Evolutionary conservation across 2,329 filamentous ascomycete species (phyloP).

Genomic region (Claviceps quebecensis): DNA sequence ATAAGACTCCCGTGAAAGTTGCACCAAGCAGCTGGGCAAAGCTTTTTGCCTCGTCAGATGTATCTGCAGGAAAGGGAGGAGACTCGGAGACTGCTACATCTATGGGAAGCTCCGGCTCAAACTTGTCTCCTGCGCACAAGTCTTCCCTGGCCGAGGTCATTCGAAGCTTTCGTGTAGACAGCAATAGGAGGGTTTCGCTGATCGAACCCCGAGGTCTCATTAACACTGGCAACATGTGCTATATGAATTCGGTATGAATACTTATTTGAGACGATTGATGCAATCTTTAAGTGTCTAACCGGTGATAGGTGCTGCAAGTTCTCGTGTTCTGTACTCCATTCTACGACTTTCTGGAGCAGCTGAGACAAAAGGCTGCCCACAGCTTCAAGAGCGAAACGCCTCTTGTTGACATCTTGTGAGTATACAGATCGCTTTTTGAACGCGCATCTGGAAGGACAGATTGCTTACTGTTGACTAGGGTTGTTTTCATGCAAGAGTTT

Average conservation of each 20-base stretch:
- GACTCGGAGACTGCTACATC: constrained; percentile 7
- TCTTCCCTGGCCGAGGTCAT: constrained; percentile 66
- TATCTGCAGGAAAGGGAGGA: constrained; percentile 13
- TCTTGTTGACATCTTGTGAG: constrained; percentile 82
- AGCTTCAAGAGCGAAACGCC: constrained; percentile 94
- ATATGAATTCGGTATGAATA: constrained; percentile 93
- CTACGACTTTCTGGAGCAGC: constrained; percentile 81
- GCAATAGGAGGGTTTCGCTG: constrained; percentile 57
- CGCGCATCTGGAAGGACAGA: neutral
- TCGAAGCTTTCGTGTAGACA: constrained; percentile 53
- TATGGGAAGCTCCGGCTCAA: constrained; percentile 12
- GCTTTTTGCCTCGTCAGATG: constrained; percentile 21
- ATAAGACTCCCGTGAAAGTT: constrained; percentile 16
- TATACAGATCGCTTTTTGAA: neutral
- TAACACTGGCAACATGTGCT: constrained; percentile 98
- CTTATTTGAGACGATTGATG: neutral
- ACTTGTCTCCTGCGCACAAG: constrained; percentile 31
- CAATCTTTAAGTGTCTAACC: constrained; percentile 18
- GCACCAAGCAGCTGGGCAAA: constrained; percentile 27
- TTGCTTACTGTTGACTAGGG: constrained; percentile 35
- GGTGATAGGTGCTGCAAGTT: constrained; percentile 71
- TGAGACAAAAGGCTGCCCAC: constrained; percentile 69
- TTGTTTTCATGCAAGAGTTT: constrained; percentile 93
- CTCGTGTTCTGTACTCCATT: constrained; percentile 89
- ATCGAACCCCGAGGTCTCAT: constrained; percentile 86